Percentiles rank a stretch among this genome's conserved stretches.
Conservation (phyloP, 2,329 filamentous ascomycete genomes). For the Lecanicillium sp. region DNA sequence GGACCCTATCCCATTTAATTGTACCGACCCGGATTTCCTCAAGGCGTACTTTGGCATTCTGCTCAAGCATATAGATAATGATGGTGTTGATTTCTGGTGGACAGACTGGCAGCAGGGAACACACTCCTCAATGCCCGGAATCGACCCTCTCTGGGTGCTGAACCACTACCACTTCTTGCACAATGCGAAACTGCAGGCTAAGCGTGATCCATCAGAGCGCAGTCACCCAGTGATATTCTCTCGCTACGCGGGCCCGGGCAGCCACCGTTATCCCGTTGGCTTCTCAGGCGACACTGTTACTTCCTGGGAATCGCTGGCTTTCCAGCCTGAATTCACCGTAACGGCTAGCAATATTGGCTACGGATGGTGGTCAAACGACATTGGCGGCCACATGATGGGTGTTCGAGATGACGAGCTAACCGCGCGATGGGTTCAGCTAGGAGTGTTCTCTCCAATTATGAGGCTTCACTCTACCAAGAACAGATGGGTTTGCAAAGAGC, state of each 20-base stretch:
- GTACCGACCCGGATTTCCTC: conserved; percentile 44
- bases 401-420: conserved; percentile 45
- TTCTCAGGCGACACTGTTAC: conserved; percentile 56
- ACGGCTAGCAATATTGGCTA: conserved; percentile 49
- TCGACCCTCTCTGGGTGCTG: conserved; percentile 57
- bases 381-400: conserved; percentile 49
- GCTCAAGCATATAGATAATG: conserved; percentile 45
- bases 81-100: conserved; percentile 59
- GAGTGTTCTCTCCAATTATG: conserved; percentile 48
- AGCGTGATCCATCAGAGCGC: conserved; percentile 12
- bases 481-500: conserved; percentile 53
- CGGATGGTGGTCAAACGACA: conserved; percentile 57
- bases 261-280: conserved; percentile 56
- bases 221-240: conserved; percentile 46
- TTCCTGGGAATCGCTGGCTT: conserved; percentile 52
- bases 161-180: conserved; percentile 59
- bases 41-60: conserved; percentile 52
- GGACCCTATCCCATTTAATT: conserved; percentile 48
- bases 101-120: conserved; percentile 60
- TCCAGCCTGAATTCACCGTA: conserved; percentile 57
- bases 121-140: conserved; percentile 43
- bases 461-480: conserved; percentile 49
- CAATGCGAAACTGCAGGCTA: conserved; percentile 25
- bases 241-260: conserved; percentile 29
- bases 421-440: conserved; percentile 49